These are phyloP conservation scores for Cryphonectria radicalis DNA, from an alignment of 2,329 filamentous ascomycete species.

Conservation along the genomic window DNA sequence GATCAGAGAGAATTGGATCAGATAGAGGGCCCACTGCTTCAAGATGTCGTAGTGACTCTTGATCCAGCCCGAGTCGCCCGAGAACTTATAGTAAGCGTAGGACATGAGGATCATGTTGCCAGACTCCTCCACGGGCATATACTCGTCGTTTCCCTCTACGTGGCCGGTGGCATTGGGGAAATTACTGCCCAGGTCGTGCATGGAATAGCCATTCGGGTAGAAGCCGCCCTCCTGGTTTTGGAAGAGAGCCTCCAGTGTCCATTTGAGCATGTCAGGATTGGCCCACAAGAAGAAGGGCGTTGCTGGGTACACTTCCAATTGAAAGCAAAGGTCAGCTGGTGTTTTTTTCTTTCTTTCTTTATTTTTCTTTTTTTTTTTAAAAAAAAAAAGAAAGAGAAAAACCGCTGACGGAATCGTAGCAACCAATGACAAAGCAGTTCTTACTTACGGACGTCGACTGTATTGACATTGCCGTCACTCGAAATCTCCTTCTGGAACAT, in stretches of 20 bases:
- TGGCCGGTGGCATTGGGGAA: conserved; percentile 77
- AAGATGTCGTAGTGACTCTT: conserved; percentile 63
- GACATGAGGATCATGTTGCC: conserved; percentile 76
- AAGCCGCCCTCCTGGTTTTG: conserved; percentile 81
- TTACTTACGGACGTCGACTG: conserved; percentile 70
- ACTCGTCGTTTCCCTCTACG: conserved; percentile 67
- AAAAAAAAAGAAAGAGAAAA: not conserved
- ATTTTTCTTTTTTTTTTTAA: too few species aligned
- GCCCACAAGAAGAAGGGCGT: conserved; percentile 87
- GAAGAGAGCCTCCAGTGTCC: conserved; percentile 76
- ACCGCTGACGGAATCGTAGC: too few species aligned
- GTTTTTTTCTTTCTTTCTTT: too few species aligned
- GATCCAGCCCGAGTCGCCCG: conserved; percentile 38
- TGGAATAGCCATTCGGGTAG: conserved; percentile 79
- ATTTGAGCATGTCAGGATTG: conserved; percentile 77
- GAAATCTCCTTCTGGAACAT: conserved; percentile 85
- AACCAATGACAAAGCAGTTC: not conserved
- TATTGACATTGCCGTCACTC: conserved; percentile 81
- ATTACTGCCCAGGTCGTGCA: conserved; percentile 73
- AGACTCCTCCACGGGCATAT: conserved; percentile 75
- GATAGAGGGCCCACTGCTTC: conserved; percentile 72
- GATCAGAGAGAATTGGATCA: conserved; percentile 70
- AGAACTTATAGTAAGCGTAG: conserved; percentile 27
- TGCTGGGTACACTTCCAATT: conserved; percentile 65
- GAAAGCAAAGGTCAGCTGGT: not conserved